A percentile compares a stretch with the other conserved stretches of the same genome.
phyloP scores from a whole-genome alignment of 176 grass and related monocot genomes.

The Aegilops bicornis region DNA sequence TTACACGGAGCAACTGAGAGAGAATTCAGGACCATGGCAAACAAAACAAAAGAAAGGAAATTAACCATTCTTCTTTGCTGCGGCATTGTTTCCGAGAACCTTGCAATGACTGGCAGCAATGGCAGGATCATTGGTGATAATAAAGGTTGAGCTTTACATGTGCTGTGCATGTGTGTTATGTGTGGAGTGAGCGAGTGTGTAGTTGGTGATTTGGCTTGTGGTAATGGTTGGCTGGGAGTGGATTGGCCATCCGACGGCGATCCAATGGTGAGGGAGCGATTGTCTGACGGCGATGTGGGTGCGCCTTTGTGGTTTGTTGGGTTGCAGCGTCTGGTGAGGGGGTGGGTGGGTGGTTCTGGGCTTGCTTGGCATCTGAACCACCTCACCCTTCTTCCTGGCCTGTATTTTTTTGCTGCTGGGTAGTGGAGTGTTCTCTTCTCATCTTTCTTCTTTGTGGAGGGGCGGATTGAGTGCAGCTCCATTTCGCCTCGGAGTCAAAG shows the following conservation, averaged over 20 bases:
- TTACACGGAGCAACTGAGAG: neutral
- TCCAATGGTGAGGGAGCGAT: slow-evolving; percentile 36
- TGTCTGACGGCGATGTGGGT: neutral
- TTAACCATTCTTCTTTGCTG: neutral
- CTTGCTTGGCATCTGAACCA: slow-evolving; percentile 21
- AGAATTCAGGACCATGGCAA: neutral
- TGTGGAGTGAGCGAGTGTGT: neutral
- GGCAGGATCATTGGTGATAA: slow-evolving; percentile 21
- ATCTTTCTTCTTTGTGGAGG: neutral
- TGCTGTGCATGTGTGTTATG: neutral
- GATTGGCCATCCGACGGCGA: slow-evolving; percentile 40
- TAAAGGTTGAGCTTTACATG: slow-evolving; percentile 13
- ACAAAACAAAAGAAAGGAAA: neutral
- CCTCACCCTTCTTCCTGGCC: slow-evolving; percentile 1
- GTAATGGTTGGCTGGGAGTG: slow-evolving; percentile 40
- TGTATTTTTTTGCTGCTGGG: neutral
- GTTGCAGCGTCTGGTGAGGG: slow-evolving; percentile 1
- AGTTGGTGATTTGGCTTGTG: slow-evolving; percentile 14
- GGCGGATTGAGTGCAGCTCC: neutral
- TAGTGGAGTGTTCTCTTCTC: neutral
- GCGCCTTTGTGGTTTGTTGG: slow-evolving; percentile 20
- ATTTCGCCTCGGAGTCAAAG: neutral
- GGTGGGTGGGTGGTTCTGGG: neutral
- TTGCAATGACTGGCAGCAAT: slow-evolving; percentile 17
- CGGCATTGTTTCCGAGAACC: neutral